Evolutionary conservation across 768 basidiomycete species (phyloP).

Genomic region (Podaxis sp.): DNA sequence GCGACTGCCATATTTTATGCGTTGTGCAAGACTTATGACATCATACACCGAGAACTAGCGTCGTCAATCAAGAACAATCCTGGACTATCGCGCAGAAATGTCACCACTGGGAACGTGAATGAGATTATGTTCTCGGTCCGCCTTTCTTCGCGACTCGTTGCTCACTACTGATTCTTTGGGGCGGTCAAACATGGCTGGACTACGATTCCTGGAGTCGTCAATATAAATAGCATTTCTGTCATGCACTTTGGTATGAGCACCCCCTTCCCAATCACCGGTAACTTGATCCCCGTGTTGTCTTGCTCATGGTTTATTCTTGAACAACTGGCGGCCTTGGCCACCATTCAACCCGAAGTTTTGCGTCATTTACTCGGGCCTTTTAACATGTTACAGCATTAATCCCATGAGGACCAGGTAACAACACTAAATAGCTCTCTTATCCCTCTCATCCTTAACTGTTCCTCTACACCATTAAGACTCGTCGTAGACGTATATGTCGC

Average conservation of each 20-base stretch:
- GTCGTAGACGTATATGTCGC: background rate
- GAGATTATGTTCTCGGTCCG: conserved; percentile 1
- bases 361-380: too few relatives aligned
- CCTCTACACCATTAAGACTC: background rate
- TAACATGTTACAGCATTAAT: background rate
- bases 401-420: background rate
- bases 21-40: background rate
- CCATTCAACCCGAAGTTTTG: too few relatives aligned
- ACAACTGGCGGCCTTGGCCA: background rate
- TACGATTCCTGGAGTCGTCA: background rate
- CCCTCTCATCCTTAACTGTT: background rate
- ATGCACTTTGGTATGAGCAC: background rate
- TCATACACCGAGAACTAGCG: conserved; percentile 8
- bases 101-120: conserved; percentile 1
- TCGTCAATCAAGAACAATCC: conserved; percentile 13
- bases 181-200: too few relatives aligned
- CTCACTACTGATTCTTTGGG: background rate
- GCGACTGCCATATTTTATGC: background rate
- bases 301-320: background rate
- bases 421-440: background rate
- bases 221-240: background rate
- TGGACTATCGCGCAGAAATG: conserved; percentile 4
- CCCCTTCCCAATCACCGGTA: background rate
- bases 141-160: background rate
- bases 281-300: background rate